phyloP scores from a whole-genome alignment of 306 rosid genomes.

The Acacia confusa region DNA sequence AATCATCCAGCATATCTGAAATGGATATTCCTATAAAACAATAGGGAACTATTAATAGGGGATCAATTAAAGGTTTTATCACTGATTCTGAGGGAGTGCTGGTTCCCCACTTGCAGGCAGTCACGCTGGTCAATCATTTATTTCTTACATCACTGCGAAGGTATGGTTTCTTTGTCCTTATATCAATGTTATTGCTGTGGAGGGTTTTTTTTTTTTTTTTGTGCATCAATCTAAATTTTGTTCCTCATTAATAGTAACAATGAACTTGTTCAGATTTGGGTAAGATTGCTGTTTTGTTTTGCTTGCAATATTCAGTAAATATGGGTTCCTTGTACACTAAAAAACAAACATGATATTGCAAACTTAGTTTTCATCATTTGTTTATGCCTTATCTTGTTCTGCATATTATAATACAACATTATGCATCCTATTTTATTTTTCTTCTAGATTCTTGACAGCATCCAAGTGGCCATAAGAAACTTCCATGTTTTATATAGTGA shows the following conservation, averaged over 20 bases:
- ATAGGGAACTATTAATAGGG: background rate
- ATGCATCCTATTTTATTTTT: constrained; percentile 22
- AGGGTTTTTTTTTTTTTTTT: constrained; percentile 11
- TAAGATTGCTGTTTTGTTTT: constrained; percentile 25
- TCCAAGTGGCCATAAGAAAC: constrained; percentile 80
- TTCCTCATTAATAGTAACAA: background rate
- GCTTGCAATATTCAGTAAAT: background rate
- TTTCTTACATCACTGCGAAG: constrained; percentile 80
- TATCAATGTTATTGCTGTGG: constrained; percentile 26
- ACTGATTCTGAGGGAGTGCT: background rate
- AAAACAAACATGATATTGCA: background rate
- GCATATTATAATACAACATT: background rate
- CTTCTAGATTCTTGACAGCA: constrained; percentile 80
- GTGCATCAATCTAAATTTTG: background rate
- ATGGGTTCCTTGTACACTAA: background rate
- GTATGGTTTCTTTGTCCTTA: constrained; percentile 43
- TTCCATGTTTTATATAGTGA: constrained; percentile 73
- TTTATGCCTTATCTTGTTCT: constrained; percentile 8
- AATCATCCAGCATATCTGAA: background rate
- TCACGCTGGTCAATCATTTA: constrained; percentile 79
- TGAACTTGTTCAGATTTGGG: constrained; percentile 6
- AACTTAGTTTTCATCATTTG: background rate
- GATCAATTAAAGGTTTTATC: background rate
- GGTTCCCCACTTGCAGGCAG: constrained; percentile 56
- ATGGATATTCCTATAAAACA: background rate